A percentile compares a stretch with the other conserved stretches of the same genome.
Evolutionary conservation across 352 stramenopile species (phyloP).

Genomic region (Pythium graminicola): DNA sequence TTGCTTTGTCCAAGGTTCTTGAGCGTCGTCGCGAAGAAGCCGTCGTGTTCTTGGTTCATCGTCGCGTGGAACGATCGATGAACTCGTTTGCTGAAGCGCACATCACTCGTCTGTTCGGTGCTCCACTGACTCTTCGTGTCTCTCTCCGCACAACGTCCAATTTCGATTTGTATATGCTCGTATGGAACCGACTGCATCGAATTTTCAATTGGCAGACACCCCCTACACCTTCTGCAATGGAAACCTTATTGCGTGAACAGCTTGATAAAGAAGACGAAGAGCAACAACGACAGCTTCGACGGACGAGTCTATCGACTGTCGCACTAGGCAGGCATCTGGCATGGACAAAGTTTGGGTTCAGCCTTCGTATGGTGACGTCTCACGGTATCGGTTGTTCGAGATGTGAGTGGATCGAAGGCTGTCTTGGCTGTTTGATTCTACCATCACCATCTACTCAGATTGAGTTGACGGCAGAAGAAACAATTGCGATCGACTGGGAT

Average conservation of each 20-base stretch:
- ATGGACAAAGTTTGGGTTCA: constrained; percentile 77
- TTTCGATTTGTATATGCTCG: constrained; percentile 69
- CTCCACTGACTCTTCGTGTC: constrained; percentile 64
- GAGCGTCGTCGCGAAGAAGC: constrained; percentile 43
- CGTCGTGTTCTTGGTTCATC: constrained; percentile 78
- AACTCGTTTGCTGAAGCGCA: constrained; percentile 78
- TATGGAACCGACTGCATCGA: constrained; percentile 69
- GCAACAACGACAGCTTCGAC: constrained; percentile 18
- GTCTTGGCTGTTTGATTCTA: constrained; percentile 74
- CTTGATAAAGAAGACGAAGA: constrained; percentile 12
- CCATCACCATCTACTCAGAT: constrained; percentile 41
- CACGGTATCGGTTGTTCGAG: constrained; percentile 77
- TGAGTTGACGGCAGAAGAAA: constrained; percentile 62
- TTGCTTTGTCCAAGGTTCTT: constrained; percentile 51
- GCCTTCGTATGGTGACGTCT: constrained; percentile 71
- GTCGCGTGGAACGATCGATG: constrained; percentile 70
- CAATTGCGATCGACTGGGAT: constrained; percentile 87
- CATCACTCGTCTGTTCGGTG: constrained; percentile 72
- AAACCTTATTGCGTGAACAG: constrained; percentile 14
- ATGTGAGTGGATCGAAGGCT: constrained; percentile 86
- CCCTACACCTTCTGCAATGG: constrained; percentile 27
- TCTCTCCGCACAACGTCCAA: constrained; percentile 53
- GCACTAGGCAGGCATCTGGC: constrained; percentile 59
- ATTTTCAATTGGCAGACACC: constrained; percentile 82
- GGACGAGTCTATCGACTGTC: constrained; percentile 45